Base-by-base conservation (phyloP, 83 land plant genomes). In the Picea abies region DNA sequence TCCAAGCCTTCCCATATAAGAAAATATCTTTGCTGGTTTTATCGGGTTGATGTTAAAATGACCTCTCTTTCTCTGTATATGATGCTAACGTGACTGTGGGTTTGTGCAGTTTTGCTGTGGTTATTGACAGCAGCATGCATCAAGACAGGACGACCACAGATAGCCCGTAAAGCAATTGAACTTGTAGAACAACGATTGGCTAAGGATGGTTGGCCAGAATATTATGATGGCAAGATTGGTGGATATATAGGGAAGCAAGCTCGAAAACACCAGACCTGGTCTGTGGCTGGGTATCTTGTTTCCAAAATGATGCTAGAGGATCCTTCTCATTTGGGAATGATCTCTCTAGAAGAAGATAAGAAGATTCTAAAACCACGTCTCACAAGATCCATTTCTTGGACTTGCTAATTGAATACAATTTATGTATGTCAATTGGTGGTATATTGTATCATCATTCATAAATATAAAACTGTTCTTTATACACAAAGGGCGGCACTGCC, bases 161-260 rank as follows among this genome's bases (percentile, higher is more conserved):
- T 88, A n/a, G 89, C 89, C 7, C 80, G 80, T 49, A 83, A 79
- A 22, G 87, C 84, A 9, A 85, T 88, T 35, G 85, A 88, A 25
- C 75, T 88, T 41, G 80, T 41, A 9, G 89, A 88, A 26, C 79
- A 39, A 63, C 63, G 89, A 6, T 75, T 88, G 26, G 64, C 85
- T 11, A 79, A 80, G 63, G 89, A 87, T 70, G 84, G 86, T 0
- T 87, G 89, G 86, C 86, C 89, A 16, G 89, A 87, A 70, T 87
- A 87, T 68, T 87, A 87, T 70, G 89, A 87, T 56, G 89, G 86
- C n/a, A 84, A 77, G 52, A 25, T 41, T n/a, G 89, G 87, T 60
- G 32, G 85, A 23, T 88, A 88, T 52, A 37, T 85, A n/a, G 89
- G 87, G 62, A 88, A 85, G 77, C 89, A 88, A 66, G 87, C 89